Percentiles rank a stretch among this genome's conserved stretches.
Conservation (phyloP, 371 early-diverging fungal species). For the Chytridium lagenaria region DNA sequence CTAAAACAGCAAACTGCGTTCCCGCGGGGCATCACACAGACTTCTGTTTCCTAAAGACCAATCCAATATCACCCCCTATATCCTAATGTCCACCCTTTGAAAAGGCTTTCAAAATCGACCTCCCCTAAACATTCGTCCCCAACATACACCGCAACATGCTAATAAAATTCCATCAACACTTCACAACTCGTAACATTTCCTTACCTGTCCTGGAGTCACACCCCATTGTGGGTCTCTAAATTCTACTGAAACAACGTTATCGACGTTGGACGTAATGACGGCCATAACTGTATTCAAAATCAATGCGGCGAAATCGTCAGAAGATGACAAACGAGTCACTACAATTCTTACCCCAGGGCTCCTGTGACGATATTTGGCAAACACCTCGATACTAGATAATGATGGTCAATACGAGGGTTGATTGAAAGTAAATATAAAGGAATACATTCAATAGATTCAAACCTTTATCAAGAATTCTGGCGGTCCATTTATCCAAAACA, state of each 20-base stretch:
- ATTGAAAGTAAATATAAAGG: not conserved
- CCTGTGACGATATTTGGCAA: slow-evolving; percentile 22
- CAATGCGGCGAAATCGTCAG: too few species aligned
- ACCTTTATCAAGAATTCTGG: not conserved
- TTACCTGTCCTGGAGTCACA: slow-evolving; percentile 67
- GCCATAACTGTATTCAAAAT: not conserved
- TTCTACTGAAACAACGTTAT: slow-evolving; percentile 39
- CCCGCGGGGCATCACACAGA: too few species aligned
- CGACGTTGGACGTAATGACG: slow-evolving; percentile 26
- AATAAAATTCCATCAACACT: not conserved
- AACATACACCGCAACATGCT: slow-evolving; percentile 63
- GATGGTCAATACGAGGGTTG: not conserved
- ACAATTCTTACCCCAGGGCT: slow-evolving; percentile 3
- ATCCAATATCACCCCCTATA: too few species aligned
- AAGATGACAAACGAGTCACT: not conserved
- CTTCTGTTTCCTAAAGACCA: too few species aligned
- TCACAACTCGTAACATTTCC: not conserved
- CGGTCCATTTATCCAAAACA: slow-evolving; percentile 55
- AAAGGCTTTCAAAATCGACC: slow-evolving; percentile 42
- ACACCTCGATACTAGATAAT: not conserved
- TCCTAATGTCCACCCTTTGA: too few species aligned
- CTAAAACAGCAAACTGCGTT: too few species aligned
- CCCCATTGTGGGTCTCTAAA: slow-evolving; percentile 62
- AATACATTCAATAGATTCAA: not conserved
- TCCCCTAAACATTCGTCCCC: slow-evolving; percentile 66